A percentile compares a stretch with the other conserved stretches of the same genome.
Evolutionary conservation across 192 early-diverging fungal species (phyloP).

Genomic region (Entomortierella chlamydospora): DNA sequence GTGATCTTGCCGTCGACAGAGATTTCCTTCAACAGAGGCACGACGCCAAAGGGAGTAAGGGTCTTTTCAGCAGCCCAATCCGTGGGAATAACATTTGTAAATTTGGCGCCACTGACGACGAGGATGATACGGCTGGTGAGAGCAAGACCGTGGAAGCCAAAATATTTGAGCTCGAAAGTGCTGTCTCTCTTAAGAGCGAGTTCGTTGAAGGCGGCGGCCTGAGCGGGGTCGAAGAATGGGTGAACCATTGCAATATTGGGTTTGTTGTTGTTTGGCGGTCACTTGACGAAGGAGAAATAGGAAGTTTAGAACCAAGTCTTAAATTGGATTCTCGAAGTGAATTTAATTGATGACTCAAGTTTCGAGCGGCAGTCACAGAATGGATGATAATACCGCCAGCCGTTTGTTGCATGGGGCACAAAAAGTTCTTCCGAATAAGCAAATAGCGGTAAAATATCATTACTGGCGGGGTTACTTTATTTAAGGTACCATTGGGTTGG

Average conservation of each 20-base stretch:
- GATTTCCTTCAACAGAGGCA: conserved; percentile 63
- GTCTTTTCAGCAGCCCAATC: conserved; percentile 58
- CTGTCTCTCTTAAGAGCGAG: conserved; percentile 6
- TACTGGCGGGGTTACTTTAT: too few relatives aligned
- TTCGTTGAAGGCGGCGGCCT: conserved; percentile 24
- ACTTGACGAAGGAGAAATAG: too few relatives aligned
- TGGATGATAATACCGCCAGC: too few relatives aligned
- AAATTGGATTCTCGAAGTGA: too few relatives aligned
- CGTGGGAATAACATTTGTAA: conserved; percentile 28
- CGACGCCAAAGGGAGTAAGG: conserved; percentile 57
- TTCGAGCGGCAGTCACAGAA: too few relatives aligned
- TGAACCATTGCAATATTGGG: conserved; percentile 1
- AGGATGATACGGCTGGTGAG: conserved; percentile 38
- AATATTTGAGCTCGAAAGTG: conserved; percentile 31
- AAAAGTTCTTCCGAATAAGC: too few relatives aligned
- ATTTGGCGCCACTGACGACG: conserved; percentile 48
- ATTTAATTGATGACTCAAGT: too few relatives aligned
- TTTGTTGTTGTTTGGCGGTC: too few relatives aligned
- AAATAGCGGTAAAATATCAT: too few relatives aligned
- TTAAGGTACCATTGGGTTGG: too few relatives aligned
- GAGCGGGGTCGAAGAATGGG: conserved; percentile 34
- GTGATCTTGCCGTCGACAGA: conserved; percentile 20
- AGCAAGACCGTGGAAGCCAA: conserved; percentile 23
- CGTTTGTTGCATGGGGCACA: too few relatives aligned
- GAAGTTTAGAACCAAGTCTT: too few relatives aligned